Evolutionary conservation across 2,329 filamentous ascomycete species (phyloP), one percentile per base, ranked within the genome.

Genomic region (Endoconidiophora polonica): DNA sequence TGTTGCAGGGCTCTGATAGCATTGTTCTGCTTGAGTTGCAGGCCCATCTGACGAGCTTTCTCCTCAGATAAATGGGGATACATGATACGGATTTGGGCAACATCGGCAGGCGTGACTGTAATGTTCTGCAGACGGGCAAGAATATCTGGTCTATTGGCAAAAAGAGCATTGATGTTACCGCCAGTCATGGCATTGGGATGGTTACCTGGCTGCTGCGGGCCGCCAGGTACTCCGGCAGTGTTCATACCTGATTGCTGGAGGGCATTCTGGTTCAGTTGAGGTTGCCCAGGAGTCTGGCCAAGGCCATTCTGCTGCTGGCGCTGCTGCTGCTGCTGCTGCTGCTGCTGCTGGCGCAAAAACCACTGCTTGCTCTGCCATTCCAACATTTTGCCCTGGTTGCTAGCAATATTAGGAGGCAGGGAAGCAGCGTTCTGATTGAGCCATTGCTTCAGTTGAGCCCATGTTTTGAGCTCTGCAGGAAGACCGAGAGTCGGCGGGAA

Each of bases 1-100:
- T 60, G 58, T 50, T 60, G 58, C 7, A 67, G 57, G 44, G 67
- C 63, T 26, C 62, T 57, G 3, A 43, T 26, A 29, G 43, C 33
- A 7, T 22, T 29, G 3, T 37, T 42, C 16, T 44, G 24, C 26
- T 24, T 43, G 2, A 44, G 10, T 4, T 16, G n/a, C 16, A 37
- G 12, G 7, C 18, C 29, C 3, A 33, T 49, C 3, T 9, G 22
- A 2, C 5, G 26, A 2, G 42, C 23, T 22, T 43, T 49, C 5
- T 49, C 47, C 22, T 49, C 47, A 10, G 44, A 22, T 2, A 5
- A 6, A 16, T 43, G 22, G 18, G 47, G 47, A 37, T 39, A 39
- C 18, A 4, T 4, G 10, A 36, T 49, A n/a, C 24, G 47, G 12
- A 43, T n/a, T 2, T 29, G 23, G 4, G 29, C 33, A 12, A 49